These are phyloP conservation scores for Eucalyptus sp. DNA, from an alignment of 345 rosid species.

Conservation along the genomic window DNA sequence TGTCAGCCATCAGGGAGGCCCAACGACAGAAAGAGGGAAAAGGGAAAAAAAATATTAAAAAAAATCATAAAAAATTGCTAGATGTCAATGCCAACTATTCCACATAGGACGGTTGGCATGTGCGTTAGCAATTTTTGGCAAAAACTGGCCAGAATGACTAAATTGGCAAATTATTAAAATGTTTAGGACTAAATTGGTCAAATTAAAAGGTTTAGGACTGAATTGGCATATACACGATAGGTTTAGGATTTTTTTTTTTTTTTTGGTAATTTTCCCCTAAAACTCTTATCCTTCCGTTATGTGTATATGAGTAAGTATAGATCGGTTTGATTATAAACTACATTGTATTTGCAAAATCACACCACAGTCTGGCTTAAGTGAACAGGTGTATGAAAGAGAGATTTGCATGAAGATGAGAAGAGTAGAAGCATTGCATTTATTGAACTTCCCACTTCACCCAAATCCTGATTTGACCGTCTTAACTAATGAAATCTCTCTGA, in stretches of 20 bases:
- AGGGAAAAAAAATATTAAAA: neutral
- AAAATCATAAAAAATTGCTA: neutral
- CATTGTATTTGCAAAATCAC: neutral
- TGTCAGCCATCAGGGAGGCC: neutral
- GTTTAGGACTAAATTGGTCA: neutral
- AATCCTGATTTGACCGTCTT: neutral
- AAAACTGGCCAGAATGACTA: neutral
- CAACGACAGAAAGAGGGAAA: neutral
- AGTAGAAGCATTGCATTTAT: neutral
- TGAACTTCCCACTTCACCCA: neutral
- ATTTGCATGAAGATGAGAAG: neutral
- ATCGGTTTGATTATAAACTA: neutral
- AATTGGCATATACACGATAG: neutral
- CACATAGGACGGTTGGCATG: neutral
- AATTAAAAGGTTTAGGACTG: neutral
- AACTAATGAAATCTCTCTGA: neutral
- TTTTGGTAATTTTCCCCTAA: neutral
- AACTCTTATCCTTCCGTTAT: neutral
- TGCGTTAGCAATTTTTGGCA: neutral
- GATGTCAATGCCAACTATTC: neutral
- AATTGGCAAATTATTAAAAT: neutral
- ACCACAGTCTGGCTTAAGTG: neutral
- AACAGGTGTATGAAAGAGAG: neutral
- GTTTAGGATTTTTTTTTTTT: neutral
- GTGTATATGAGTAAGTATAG: neutral